Conservation (phyloP, 108 stramenopile genomes). For the Nitzschia sp. region DNA sequence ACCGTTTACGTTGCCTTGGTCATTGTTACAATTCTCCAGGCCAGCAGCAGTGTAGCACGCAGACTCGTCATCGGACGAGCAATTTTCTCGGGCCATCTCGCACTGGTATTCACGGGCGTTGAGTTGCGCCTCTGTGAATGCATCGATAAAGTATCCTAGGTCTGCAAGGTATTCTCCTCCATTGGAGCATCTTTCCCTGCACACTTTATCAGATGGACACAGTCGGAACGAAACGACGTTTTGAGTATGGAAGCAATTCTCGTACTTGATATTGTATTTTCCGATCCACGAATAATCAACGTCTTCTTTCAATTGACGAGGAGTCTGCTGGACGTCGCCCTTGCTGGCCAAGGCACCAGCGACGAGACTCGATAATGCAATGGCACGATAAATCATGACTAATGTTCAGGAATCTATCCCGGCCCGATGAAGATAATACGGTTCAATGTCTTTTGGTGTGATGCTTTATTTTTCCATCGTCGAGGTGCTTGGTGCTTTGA, state of each 20-base stretch:
- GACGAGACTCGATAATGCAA: too few species aligned
- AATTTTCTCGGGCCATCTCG: conserved; percentile 4
- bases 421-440: too few species aligned
- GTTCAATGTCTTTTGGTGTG: too few species aligned
- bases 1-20: not conserved
- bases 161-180: not conserved
- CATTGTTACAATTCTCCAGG: not conserved
- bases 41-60: not conserved
- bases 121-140: not conserved
- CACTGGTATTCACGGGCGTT: not conserved
- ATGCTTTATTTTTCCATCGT: too few species aligned
- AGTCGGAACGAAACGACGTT: not conserved
- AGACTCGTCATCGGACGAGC: not conserved
- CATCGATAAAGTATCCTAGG: not conserved
- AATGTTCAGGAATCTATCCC: too few species aligned
- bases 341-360: too few species aligned
- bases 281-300: conserved; percentile 2
- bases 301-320: too few species aligned
- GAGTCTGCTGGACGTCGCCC: too few species aligned
- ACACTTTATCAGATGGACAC: not conserved
- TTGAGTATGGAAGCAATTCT: not conserved
- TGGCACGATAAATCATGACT: too few species aligned
- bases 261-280: not conserved
- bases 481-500: too few species aligned
- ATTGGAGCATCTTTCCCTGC: not conserved